Evolutionary conservation across 1,284 basidiomycete genomes (phyloP).

Genomic region (Tylopilus sp.): DNA sequence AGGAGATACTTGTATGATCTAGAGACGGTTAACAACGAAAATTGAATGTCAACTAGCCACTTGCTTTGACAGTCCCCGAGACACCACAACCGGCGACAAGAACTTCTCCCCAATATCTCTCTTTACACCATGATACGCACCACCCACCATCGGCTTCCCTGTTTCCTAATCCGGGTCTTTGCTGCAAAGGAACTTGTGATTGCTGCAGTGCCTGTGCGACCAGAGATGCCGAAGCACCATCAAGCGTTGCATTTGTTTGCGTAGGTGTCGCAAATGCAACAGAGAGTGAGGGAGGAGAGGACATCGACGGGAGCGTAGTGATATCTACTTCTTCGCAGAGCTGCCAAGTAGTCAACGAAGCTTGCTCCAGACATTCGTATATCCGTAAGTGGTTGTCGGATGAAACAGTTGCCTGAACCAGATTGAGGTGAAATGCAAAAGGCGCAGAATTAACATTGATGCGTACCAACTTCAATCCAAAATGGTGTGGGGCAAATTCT

Average conservation of each 20-base stretch:
- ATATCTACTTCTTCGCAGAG: conserved; percentile 85
- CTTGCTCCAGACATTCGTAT: conserved; percentile 91
- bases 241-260: conserved; percentile 65
- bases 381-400: conserved; percentile 89
- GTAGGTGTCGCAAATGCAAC: conserved; percentile 75
- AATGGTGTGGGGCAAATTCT: conserved; percentile 88
- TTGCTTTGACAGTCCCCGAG: conserved; percentile 80
- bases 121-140: conserved; percentile 94
- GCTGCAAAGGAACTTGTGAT: conserved; percentile 56
- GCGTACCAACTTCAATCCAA: conserved; percentile 87
- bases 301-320: conserved; percentile 61
- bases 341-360: conserved; percentile 83
- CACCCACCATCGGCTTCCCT: conserved; percentile 91
- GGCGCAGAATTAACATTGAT: conserved; percentile 20
- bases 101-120: conserved; percentile 92
- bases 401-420: conserved; percentile 81
- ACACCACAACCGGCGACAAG: conserved; percentile 82
- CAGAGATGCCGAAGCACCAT: conserved; percentile 67
- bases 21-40: conserved; percentile 14
- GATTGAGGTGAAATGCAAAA: conserved; percentile 4
- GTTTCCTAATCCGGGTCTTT: conserved; percentile 67
- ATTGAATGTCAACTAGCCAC: background rate
- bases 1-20: conserved; percentile 71
- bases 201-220: conserved; percentile 73
- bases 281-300: conserved; percentile 57